Evolutionary conservation across 169 alveolate species (phyloP).

Genomic region (Cryptosporidium parvum): DNA sequence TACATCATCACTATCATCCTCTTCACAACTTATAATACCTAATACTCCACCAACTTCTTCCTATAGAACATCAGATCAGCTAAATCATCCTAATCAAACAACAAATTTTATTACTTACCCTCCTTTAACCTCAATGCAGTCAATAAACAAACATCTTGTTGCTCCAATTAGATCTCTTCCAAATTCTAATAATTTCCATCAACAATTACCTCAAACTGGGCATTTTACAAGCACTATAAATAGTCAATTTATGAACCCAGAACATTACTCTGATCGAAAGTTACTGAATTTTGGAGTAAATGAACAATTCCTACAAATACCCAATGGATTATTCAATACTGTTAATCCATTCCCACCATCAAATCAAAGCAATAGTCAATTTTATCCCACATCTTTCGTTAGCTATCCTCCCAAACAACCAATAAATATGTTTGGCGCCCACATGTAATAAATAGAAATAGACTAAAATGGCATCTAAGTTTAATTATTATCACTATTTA

Average conservation of each 20-base stretch:
- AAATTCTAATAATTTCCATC: slow-evolving; percentile 10
- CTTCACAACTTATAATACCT: not conserved
- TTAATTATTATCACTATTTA: no score
- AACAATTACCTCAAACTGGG: slow-evolving; percentile 1
- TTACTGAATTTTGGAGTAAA: not conserved
- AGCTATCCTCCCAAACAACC: slow-evolving; percentile 44
- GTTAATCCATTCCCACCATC: not conserved
- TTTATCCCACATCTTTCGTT: slow-evolving; percentile 29
- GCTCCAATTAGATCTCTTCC: slow-evolving; percentile 50
- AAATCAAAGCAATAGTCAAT: not conserved
- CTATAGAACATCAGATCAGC: not conserved
- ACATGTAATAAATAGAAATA: not conserved
- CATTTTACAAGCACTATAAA: not conserved
- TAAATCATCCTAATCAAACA: not conserved
- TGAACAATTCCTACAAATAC: not conserved
- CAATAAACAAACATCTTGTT: slow-evolving; percentile 16
- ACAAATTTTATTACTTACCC: slow-evolving; percentile 21
- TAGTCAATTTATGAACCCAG: not conserved
- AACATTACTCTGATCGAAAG: not conserved
- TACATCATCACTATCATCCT: not conserved
- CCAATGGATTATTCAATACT: not conserved
- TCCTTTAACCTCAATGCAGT: slow-evolving; percentile 10
- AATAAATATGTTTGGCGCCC: not conserved
- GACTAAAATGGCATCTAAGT: not conserved
- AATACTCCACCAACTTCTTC: not conserved